Base-by-base conservation (phyloP, 768 basidiomycete genomes). In the Psilocybe sp. region DNA sequence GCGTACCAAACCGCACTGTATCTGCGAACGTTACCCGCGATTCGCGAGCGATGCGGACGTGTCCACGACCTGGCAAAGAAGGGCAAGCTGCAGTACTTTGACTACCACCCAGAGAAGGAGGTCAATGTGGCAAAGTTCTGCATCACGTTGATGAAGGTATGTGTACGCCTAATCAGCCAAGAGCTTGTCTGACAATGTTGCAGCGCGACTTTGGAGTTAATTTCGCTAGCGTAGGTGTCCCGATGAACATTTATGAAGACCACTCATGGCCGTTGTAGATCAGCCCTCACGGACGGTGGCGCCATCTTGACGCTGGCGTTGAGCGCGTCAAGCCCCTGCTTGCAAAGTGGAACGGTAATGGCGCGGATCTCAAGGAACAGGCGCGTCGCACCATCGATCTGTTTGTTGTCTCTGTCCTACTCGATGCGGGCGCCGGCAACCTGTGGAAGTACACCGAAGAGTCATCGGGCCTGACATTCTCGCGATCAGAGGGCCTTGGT, bases 391-490 rank as follows among this genome's bases (percentile, higher is more conserved):
- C 92, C 32, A 76, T 98, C 63, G 96, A 98, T 69, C 80, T 97
- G 36, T 95, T 94, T 71, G 71, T 87, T 18, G 88, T 92, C 28
- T 93, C 92, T 10, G 96, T 98, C 7, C 77, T 98, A 12, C 82
- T 99, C 33, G 96, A 98, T 59, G 96, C 95, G 0, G 95, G 95
- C 1, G 96, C 95, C 0, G 96, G 95, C 0, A 85, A 80, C 49
- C 60, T 69, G 1, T 98, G 95, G 95, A 67, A 66, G 10, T 98
- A 87, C 66, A 74, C 69, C 6, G 93, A 95, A 50, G 64, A 75
- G 5, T 69, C 63, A 0, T 77, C 80, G 0, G 80, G 78, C 0
- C 60, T 72, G 49, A 71, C 65, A 0, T 92, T 83, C 65, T 62
- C 71, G 45, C 77, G 87, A 58, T 94, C 80, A 5, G 90, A 85